A percentile compares a stretch with the other conserved stretches of the same genome.
Conservation (phyloP, 345 rosid species). For the Murraya paniculata region DNA sequence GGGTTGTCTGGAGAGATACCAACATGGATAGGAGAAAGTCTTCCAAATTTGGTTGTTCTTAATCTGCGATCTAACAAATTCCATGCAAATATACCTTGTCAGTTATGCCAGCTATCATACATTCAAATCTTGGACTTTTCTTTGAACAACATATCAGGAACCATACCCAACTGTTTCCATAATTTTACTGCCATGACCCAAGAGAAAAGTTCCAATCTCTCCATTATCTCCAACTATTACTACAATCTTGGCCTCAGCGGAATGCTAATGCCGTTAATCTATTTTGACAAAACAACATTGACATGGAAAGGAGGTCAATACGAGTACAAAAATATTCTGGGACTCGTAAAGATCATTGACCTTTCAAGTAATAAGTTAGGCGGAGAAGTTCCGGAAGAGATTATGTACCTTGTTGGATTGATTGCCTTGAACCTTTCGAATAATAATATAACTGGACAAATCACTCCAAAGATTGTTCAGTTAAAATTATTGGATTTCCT, state of each 20-base stretch:
- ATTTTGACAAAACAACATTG: background rate
- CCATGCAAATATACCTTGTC: background rate
- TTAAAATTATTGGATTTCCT: constrained; percentile 23
- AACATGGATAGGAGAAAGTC: constrained; percentile 6
- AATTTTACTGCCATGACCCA: constrained; percentile 2
- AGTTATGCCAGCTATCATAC: background rate
- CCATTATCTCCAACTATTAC: background rate
- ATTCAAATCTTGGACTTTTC: constrained; percentile 15
- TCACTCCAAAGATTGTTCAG: constrained; percentile 26
- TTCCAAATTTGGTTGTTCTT: constrained; percentile 4
- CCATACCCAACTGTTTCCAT: background rate
- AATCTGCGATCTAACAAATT: background rate
- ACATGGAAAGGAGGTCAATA: constrained; percentile 9
- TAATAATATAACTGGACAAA: background rate
- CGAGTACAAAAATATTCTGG: background rate
- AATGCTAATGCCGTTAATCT: background rate
- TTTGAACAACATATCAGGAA: constrained; percentile 2
- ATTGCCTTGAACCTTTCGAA: constrained; percentile 17
- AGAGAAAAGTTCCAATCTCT: background rate
- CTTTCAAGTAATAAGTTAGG: constrained; percentile 30
- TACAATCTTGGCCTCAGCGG: background rate
- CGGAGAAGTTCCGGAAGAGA: constrained; percentile 31
- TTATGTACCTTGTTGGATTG: constrained; percentile 18
- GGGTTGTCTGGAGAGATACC: background rate
- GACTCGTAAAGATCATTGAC: constrained; percentile 8